Conservation (phyloP, 495 filamentous ascomycete genomes). For the Platismatia glauca region DNA sequence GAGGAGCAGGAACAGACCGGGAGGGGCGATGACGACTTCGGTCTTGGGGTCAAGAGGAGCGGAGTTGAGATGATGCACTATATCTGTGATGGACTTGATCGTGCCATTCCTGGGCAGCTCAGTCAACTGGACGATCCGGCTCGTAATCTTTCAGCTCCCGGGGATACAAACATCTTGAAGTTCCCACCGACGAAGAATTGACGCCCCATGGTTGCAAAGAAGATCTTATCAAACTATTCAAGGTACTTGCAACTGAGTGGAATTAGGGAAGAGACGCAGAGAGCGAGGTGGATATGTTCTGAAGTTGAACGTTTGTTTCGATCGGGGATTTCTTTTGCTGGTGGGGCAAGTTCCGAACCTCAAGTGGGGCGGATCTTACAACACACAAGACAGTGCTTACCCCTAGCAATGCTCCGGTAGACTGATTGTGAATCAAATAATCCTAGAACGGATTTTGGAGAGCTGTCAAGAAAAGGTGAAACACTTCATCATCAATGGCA, state of each 20-base stretch:
- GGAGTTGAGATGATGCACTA: constrained; percentile 78
- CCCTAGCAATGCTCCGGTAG: no score
- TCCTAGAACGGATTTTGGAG: no score
- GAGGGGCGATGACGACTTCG: constrained; percentile 91
- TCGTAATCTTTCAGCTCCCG: constrained; percentile 5
- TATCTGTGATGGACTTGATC: constrained; percentile 71
- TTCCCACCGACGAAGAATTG: constrained; percentile 99
- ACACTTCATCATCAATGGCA: background rate
- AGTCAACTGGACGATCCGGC: background rate
- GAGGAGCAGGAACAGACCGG: constrained; percentile 81
- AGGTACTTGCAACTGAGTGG: no score
- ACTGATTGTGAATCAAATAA: no score
- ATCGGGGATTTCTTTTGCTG: background rate
- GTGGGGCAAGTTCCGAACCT: constrained; percentile 5
- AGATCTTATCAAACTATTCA: background rate
- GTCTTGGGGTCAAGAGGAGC: constrained; percentile 61
- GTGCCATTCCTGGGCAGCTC: constrained; percentile 76
- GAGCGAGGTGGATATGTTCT: background rate
- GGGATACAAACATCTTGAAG: constrained; percentile 81
- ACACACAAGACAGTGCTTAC: no score
- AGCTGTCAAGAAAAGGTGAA: background rate
- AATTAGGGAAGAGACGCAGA: no score
- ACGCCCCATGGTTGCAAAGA: constrained; percentile 60
- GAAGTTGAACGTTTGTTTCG: background rate
- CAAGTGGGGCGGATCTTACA: no score